These are phyloP conservation scores for Sclerotinia glacialis DNA, from an alignment of 2,329 filamentous ascomycete species.

Conservation along the genomic window DNA sequence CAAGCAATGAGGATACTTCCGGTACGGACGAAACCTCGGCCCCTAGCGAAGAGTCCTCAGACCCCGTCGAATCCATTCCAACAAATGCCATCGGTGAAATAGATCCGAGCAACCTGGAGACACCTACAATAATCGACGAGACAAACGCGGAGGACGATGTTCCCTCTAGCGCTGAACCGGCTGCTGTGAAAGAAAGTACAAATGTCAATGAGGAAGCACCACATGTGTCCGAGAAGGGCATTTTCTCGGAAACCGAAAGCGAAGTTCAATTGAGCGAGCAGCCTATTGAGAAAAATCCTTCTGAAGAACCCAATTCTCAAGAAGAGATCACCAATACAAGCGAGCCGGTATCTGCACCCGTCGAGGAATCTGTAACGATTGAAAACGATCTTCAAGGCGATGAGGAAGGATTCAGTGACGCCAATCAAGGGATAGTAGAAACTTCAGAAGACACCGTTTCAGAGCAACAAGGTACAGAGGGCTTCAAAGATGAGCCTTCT, in stretches of 20 bases:
- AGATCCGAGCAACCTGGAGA: neutral
- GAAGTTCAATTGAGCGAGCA: neutral
- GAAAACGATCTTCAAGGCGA: constrained; percentile 1
- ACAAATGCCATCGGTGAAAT: neutral
- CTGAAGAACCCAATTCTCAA: neutral
- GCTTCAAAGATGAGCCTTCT: constrained; percentile 2
- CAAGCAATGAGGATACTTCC: neutral
- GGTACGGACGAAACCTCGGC: neutral
- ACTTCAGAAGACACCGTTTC: neutral
- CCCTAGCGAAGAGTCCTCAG: neutral
- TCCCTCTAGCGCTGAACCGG: neutral
- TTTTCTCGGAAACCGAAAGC: neutral
- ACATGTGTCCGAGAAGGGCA: neutral
- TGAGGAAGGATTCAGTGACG: neutral
- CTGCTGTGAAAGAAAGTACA: neutral
- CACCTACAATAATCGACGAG: neutral
- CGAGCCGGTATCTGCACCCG: neutral
- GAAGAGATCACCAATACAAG: neutral
- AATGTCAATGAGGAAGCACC: neutral
- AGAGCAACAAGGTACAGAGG: neutral
- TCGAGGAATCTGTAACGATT: neutral
- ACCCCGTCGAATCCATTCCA: neutral
- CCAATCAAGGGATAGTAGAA: neutral
- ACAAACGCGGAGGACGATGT: neutral
- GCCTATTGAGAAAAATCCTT: neutral